Evolutionary conservation across 208 protist species (phyloP).

Genomic region (Leishmania tarentolae): DNA sequence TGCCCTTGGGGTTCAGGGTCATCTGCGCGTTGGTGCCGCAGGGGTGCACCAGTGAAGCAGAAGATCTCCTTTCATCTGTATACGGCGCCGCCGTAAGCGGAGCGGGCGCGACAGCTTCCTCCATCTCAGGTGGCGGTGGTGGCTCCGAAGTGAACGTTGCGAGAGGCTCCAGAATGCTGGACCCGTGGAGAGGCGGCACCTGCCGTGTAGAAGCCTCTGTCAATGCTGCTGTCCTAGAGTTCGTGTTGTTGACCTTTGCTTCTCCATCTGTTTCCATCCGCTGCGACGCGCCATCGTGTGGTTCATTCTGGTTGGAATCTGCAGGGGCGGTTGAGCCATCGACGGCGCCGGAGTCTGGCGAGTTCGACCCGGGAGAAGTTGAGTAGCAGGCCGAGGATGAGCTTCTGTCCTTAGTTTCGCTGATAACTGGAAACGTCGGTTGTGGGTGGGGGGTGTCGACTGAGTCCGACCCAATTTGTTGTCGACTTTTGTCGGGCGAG

Average conservation of each 20-base stretch:
- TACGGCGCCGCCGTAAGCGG: not conserved
- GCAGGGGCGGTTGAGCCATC: not conserved
- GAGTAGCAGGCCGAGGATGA: not conserved
- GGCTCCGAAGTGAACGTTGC: not conserved
- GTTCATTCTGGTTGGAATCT: too few species aligned
- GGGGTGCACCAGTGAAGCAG: not conserved
- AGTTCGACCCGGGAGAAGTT: not conserved
- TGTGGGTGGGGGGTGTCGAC: slow-evolving; percentile 14
- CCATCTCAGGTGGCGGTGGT: not conserved
- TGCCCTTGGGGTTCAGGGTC: not conserved
- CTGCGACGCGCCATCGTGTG: not conserved
- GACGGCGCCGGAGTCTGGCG: not conserved
- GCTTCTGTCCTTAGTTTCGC: slow-evolving; percentile 11
- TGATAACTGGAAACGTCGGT: slow-evolving; percentile 2
- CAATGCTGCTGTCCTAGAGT: not conserved
- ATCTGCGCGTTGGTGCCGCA: not conserved
- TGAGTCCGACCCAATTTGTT: slow-evolving; percentile 6
- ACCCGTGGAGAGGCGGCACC: not conserved
- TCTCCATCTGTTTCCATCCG: not conserved
- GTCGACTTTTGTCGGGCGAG: slow-evolving; percentile 19
- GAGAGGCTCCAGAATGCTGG: not conserved
- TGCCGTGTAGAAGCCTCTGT: not conserved
- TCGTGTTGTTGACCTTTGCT: not conserved
- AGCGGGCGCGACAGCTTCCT: not conserved
- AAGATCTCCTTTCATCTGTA: not conserved